Base-by-base conservation (phyloP, 106 monocot species). In the Platanthera zijinensis region DNA sequence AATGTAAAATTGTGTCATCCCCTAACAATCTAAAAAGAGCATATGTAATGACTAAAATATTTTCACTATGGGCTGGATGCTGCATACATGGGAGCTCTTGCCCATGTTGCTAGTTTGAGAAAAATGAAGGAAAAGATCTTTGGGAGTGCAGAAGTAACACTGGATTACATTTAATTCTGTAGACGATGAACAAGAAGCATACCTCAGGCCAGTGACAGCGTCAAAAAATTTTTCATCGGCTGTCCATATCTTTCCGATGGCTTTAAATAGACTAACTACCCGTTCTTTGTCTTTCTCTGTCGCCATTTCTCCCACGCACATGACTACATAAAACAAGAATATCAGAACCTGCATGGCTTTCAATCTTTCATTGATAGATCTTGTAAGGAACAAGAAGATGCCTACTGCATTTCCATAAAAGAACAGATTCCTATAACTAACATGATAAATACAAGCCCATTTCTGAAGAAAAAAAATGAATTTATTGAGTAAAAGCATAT, bases 131-230 rank as follows among this genome's bases (percentile, higher is more conserved):
- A 4, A 62, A 62, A 62, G 6, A 62, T 13, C 17, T 56, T 56
- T 10, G 11, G 13, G 52, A 11, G 7, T 28, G 7, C 8, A 46
- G 12, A 69, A 69, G 12, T 6, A 30, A 39, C 4, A 19, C 52
- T n/a, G 61, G 14, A 14, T 17, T 62, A 19, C 13, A 62, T 62
- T 19, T 19, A 62, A 17, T 17, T 70, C 15, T 28, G 46, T 71
- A 54, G 6, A 18, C 78, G 53, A 51, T n/a, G 21, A 78, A 59
- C 21, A 57, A 71, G 51, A 4, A 72, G 17, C 45, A 73, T 86
- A 92, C 97, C 97, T 97, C 80, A 97, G 78, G 74, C 97, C 97
- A 82, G 97, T 97, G 70, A 97, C 64, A 77, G 97, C 97, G 90
- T 97, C 97, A 79, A 97, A 97, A 79, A 89, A 89, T 56, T 97